Conservation (phyloP, 306 rosid genomes). For the Luffa aegyptiaca region DNA sequence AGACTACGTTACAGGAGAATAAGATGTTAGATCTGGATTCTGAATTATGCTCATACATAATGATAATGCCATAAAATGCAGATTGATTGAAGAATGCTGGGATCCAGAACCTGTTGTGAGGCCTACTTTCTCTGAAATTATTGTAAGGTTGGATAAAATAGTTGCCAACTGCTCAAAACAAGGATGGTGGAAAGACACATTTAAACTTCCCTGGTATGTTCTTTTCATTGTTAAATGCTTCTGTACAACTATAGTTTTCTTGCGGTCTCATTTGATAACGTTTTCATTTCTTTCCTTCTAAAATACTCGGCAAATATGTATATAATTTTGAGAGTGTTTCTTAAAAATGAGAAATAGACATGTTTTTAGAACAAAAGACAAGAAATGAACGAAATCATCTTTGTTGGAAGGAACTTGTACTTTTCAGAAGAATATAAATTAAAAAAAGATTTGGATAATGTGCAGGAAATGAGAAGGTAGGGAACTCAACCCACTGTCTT, state of each 20-base stretch:
- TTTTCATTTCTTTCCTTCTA: neutral
- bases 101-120: constrained; percentile 65
- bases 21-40: neutral
- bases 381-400: neutral
- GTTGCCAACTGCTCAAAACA: constrained; percentile 79
- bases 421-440: neutral
- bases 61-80: constrained; percentile 15
- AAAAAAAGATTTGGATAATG: neutral
- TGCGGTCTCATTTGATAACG: neutral
- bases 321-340: neutral
- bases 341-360: neutral
- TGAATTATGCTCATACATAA: neutral
- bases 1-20: too few relatives aligned
- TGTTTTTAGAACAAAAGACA: neutral
- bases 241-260: neutral
- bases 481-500: constrained; percentile 7
- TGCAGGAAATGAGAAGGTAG: constrained; percentile 10
- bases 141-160: constrained; percentile 75
- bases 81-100: constrained; percentile 98
- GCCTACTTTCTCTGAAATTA: constrained; percentile 80
- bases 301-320: too few relatives aligned
- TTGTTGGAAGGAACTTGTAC: neutral
- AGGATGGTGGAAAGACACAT: constrained; percentile 98
- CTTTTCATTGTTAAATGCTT: constrained; percentile 8
- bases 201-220: constrained; percentile 91